These are phyloP conservation scores for Yamadazyma aaseri DNA, from an alignment of 1,139 yeast species.

Conservation along the genomic window DNA sequence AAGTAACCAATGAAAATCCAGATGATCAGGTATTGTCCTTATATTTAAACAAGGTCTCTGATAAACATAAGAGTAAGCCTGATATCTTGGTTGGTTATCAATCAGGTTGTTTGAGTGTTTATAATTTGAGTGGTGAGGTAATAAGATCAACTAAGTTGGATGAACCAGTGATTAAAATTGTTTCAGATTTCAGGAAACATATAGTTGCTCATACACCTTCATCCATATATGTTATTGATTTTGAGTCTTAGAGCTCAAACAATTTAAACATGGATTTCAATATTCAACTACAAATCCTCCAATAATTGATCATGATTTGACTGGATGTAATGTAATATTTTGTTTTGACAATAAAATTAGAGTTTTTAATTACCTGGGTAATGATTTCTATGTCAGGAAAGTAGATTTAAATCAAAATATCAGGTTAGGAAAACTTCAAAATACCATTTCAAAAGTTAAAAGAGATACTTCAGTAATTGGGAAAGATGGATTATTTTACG, in stretches of 20 bases:
- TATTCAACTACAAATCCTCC: not conserved
- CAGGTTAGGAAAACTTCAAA: conserved; percentile 19
- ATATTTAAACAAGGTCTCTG: conserved; percentile 22
- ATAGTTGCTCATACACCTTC: conserved; percentile 24
- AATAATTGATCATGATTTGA: conserved; percentile 51
- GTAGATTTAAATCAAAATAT: conserved; percentile 17
- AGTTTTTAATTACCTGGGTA: conserved; percentile 22
- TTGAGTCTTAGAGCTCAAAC: conserved; percentile 11
- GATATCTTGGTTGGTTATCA: conserved; percentile 30
- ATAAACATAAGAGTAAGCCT: conserved; percentile 22
- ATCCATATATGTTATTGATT: conserved; percentile 23
- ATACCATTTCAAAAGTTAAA: conserved; percentile 14
- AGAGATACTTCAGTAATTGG: conserved; percentile 25
- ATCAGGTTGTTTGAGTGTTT: conserved; percentile 25
- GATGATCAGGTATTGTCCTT: conserved; percentile 18
- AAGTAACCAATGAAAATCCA: conserved; percentile 13
- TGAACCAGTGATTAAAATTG: conserved; percentile 22
- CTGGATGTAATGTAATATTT: conserved; percentile 40
- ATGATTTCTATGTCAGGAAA: conserved; percentile 7
- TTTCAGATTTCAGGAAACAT: conserved; percentile 30
- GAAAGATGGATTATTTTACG: conserved; percentile 39
- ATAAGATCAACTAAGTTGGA: conserved; percentile 16
- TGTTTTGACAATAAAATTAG: conserved; percentile 24
- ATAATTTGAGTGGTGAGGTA: conserved; percentile 29
- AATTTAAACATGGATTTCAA: conserved; percentile 6